Conservation (phyloP, 768 basidiomycete genomes). For the Lactarius pseudohatsudake region DNA sequence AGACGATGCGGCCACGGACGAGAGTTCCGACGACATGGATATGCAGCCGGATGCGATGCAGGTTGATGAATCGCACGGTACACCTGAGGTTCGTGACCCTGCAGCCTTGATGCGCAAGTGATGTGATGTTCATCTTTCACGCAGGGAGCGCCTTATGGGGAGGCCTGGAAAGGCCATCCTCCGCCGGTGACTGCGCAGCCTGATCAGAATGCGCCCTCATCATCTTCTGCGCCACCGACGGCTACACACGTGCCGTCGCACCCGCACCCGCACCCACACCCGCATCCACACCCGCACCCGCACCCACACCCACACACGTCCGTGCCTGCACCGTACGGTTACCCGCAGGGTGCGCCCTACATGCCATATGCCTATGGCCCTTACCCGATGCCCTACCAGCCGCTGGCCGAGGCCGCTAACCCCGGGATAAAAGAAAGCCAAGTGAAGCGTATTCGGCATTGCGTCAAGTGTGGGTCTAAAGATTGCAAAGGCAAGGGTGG, state of each 20-base stretch:
- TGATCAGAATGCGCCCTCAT: constrained; percentile 16
- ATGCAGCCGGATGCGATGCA: constrained; percentile 25
- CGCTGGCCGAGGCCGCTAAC: constrained; percentile 31
- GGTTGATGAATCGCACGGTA: constrained; percentile 25
- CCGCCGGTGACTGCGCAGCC: constrained; percentile 21
- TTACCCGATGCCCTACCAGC: constrained; percentile 35
- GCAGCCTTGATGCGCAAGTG: not conserved
- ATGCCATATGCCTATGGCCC: constrained; percentile 41
- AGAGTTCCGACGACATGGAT: constrained; percentile 31
- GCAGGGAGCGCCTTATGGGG: constrained; percentile 21
- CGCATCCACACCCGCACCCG: constrained; percentile 28
- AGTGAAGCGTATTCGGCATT: constrained; percentile 70
- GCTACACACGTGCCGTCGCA: constrained; percentile 29
- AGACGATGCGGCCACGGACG: constrained; percentile 19
- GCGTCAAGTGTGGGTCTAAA: constrained; percentile 79
- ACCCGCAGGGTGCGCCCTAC: constrained; percentile 34
- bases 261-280: constrained; percentile 30
- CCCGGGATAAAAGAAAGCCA: constrained; percentile 35
- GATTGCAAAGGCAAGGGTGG: constrained; percentile 86
- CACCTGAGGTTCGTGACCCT: constrained; percentile 18
- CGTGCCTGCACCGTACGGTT: constrained; percentile 24
- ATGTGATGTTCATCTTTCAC: constrained; percentile 5
- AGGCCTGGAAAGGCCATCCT: constrained; percentile 23
- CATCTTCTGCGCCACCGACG: constrained; percentile 18
- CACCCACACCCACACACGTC: constrained; percentile 28